Percentiles rank a stretch among this genome's conserved stretches.
Conservation (phyloP, 2,329 filamentous ascomycete genomes). For the Colletotrichum magnum region DNA sequence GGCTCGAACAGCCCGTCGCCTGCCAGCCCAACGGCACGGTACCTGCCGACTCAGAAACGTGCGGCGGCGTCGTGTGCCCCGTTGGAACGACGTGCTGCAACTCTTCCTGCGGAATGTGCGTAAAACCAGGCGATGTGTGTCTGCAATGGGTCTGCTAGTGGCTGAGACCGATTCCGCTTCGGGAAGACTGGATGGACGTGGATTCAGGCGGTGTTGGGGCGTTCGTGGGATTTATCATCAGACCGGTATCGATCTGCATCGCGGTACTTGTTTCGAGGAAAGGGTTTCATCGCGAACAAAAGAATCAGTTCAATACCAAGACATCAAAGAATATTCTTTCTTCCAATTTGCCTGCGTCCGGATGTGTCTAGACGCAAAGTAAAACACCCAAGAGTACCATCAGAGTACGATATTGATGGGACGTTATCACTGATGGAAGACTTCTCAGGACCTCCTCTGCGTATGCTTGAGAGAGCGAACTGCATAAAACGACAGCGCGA, state of each 20-base stretch:
- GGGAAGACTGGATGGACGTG: not conserved
- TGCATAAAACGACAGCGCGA: too few species aligned
- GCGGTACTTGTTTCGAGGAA: not conserved
- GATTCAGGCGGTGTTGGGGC: conserved; percentile 10
- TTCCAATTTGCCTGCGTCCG: too few species aligned
- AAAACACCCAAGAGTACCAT: too few species aligned
- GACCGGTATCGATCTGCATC: not conserved
- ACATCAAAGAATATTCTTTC: too few species aligned
- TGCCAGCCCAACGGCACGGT: conserved; percentile 33
- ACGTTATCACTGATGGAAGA: too few species aligned
- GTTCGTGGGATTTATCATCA: not conserved
- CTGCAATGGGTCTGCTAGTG: conserved; percentile 36
- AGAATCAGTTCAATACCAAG: too few species aligned
- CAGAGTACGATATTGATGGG: too few species aligned
- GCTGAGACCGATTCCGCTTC: too few species aligned
- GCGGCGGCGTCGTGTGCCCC: conserved; percentile 35
- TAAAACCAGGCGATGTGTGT: conserved; percentile 32
- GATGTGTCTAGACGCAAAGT: too few species aligned
- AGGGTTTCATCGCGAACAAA: not conserved
- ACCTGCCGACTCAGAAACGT: conserved; percentile 7
- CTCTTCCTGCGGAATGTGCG: conserved; percentile 40
- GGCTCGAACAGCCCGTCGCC: conserved; percentile 22
- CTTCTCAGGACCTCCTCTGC: too few species aligned
- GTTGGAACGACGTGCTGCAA: conserved; percentile 43
- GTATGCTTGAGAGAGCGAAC: too few species aligned